Percentiles rank a stretch among this genome's conserved stretches.
Conservation (phyloP, 2,329 filamentous ascomycete species). For the Trichoderma asperellum region DNA sequence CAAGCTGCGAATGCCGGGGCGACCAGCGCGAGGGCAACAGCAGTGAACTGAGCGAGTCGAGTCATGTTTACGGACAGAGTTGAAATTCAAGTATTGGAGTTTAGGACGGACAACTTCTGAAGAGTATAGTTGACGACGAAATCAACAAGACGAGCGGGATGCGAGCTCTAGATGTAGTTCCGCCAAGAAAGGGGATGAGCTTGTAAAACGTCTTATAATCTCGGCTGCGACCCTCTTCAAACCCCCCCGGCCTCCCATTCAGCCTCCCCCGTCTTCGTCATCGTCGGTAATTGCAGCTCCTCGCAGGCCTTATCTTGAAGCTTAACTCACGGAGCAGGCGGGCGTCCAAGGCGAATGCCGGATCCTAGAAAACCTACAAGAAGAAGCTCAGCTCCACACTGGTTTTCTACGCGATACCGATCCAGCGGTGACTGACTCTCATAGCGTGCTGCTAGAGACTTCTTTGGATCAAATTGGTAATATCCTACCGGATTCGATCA, state of each 20-base stretch:
- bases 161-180: constrained; percentile 6
- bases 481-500: background rate
- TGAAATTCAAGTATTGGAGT: background rate
- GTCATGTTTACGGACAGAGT: background rate
- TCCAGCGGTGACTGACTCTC: background rate
- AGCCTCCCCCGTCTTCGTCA: background rate
- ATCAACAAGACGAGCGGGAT: background rate
- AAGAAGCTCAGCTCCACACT: background rate
- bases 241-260: background rate
- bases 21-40: background rate
- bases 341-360: background rate
- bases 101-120: background rate
- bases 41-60: background rate
- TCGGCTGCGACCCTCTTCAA: background rate
- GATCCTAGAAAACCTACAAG: background rate
- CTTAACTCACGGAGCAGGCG: background rate
- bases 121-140: background rate
- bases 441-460: background rate
- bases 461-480: background rate
- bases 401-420: background rate
- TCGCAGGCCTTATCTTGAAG: constrained; percentile 5
- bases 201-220: constrained; percentile 11
- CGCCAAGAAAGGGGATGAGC: constrained; percentile 15
- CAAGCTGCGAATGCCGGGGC: constrained; percentile 40
- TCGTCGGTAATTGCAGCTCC: background rate